Evolutionary conservation across 768 basidiomycete species (phyloP).

Genomic region (Botryobasidium botryosum): DNA sequence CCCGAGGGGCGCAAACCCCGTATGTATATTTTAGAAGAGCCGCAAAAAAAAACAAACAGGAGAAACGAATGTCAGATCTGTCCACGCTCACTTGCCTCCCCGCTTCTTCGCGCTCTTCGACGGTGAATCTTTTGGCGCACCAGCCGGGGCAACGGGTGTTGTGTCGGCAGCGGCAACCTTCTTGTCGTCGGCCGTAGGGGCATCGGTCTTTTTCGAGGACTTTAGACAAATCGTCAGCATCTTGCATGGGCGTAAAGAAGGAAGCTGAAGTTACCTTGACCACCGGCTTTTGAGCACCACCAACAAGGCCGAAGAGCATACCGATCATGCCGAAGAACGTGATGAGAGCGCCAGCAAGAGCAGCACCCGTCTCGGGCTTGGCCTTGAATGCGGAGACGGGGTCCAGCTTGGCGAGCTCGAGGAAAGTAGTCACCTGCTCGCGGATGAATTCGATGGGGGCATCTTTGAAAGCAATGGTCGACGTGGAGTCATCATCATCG

Average conservation of each 20-base stretch:
- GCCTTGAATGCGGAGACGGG: slow-evolving; percentile 71
- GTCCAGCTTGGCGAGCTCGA: slow-evolving; percentile 57
- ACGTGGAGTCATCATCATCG: slow-evolving; percentile 21
- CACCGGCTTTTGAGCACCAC: slow-evolving; percentile 44
- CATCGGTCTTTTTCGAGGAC: slow-evolving; percentile 67
- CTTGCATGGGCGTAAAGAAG: not conserved
- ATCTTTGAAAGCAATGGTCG: slow-evolving; percentile 31
- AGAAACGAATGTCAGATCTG: too few relatives aligned
- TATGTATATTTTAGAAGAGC: too few relatives aligned
- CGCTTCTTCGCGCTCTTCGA: too few relatives aligned
- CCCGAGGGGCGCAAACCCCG: too few relatives aligned
- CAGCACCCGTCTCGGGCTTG: slow-evolving; percentile 75
- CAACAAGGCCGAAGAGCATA: slow-evolving; percentile 60
- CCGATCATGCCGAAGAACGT: slow-evolving; percentile 78
- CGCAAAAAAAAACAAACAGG: too few relatives aligned
- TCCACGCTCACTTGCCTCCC: too few relatives aligned
- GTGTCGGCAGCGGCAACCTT: slow-evolving; percentile 23
- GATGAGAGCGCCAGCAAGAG: slow-evolving; percentile 52
- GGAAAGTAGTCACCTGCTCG: slow-evolving; percentile 58
- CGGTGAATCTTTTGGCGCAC: slow-evolving; percentile 22
- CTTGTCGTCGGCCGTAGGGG: slow-evolving; percentile 45
- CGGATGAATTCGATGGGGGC: slow-evolving; percentile 73
- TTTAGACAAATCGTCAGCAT: slow-evolving; percentile 14
- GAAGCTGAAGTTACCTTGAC: slow-evolving; percentile 34
- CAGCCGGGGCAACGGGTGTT: slow-evolving; percentile 53